Percentiles rank a stretch among this genome's conserved stretches.
Conservation (phyloP, 2,329 filamentous ascomycete species). For the Fusarium oligoseptatum region DNA sequence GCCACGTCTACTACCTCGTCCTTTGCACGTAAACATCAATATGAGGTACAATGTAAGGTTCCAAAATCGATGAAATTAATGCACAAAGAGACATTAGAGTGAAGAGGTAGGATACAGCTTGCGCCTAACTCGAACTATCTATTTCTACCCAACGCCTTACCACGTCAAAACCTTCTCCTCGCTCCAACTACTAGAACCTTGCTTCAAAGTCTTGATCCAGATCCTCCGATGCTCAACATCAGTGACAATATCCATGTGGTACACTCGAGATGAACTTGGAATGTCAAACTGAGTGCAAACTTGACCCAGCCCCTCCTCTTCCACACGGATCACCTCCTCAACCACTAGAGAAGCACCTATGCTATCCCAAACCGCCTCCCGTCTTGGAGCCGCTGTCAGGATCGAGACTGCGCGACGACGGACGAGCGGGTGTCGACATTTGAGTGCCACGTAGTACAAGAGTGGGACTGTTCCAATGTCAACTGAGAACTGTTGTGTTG, state of each 20-base stretch:
- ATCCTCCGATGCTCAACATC: slow-evolving; percentile 24
- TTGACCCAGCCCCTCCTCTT: slow-evolving; percentile 19
- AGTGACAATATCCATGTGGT: slow-evolving; percentile 12
- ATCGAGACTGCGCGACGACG: slow-evolving; percentile 25
- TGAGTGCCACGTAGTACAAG: slow-evolving; percentile 32
- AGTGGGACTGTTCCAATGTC: slow-evolving; percentile 27
- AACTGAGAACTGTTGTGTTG: slow-evolving; percentile 13
- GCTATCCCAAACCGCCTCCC: slow-evolving; percentile 36
- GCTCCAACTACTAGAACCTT: slow-evolving; percentile 9
- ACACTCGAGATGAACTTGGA: slow-evolving; percentile 11
- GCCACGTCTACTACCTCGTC: no score
- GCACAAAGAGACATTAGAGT: no score
- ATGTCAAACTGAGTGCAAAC: slow-evolving; percentile 14
- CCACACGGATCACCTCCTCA: slow-evolving; percentile 18
- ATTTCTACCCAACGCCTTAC: not conserved
- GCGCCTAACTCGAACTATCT: not conserved
- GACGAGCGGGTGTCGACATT: slow-evolving; percentile 30
- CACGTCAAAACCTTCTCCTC: slow-evolving; percentile 24
- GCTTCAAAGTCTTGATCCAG: slow-evolving; percentile 13
- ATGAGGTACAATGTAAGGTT: no score
- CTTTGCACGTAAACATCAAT: no score
- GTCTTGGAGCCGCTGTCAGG: slow-evolving; percentile 15
- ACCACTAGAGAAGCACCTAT: slow-evolving; percentile 20
- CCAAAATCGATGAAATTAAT: no score
- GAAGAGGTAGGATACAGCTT: not conserved